These are phyloP conservation scores for Citrullus colocynthis DNA, from an alignment of 306 rosid genomes.

Conservation along the genomic window DNA sequence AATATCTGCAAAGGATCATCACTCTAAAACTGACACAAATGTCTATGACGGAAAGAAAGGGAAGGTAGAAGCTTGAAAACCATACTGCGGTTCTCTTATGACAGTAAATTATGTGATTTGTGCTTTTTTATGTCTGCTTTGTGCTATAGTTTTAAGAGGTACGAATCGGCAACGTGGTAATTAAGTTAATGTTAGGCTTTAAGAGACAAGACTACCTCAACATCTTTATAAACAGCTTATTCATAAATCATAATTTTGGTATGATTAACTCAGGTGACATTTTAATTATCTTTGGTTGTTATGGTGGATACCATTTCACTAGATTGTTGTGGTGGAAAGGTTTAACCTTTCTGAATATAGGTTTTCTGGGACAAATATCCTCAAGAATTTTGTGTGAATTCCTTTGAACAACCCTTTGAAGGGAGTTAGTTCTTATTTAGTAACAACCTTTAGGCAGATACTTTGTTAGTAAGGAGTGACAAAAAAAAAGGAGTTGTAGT, in stretches of 20 bases:
- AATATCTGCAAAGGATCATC: slow-evolving; percentile 66
- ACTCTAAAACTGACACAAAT: slow-evolving; percentile 69
- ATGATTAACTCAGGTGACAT: neutral
- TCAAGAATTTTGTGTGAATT: neutral
- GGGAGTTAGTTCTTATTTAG: neutral
- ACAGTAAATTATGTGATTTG: neutral
- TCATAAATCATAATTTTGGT: neutral
- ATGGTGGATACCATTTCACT: no score
- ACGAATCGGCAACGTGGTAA: neutral
- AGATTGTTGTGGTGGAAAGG: neutral
- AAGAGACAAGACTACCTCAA: neutral
- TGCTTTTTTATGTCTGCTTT: neutral
- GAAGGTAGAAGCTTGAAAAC: slow-evolving; percentile 39
- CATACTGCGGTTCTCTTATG: neutral
- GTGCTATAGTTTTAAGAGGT: neutral
- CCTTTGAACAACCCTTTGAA: neutral
- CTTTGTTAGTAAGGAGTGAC: neutral
- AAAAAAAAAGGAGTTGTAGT: neutral
- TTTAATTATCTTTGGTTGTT: neutral
- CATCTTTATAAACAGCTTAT: neutral
- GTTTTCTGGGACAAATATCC: neutral
- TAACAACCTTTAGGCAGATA: neutral
- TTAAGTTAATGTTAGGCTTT: neutral
- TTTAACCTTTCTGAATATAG: neutral
- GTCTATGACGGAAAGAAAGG: slow-evolving; percentile 85